A percentile compares a stretch with the other conserved stretches of the same genome.
These are phyloP conservation scores for Luvunga scandens DNA, from an alignment of 345 rosid species.

Conservation along the genomic window DNA sequence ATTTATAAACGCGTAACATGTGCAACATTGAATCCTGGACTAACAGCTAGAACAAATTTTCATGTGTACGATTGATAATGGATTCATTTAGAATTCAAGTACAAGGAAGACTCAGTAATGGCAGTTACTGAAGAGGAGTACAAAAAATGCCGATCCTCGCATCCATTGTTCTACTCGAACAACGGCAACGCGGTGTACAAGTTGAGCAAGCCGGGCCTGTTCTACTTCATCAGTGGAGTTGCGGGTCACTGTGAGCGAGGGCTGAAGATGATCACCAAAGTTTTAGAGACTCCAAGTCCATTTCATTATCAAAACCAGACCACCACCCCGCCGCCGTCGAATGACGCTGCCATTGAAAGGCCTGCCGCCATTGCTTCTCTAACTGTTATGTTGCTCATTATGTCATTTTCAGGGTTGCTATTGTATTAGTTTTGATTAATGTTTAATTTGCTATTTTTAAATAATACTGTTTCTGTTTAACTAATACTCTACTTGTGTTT, in stretches of 20 bases:
- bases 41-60: not conserved
- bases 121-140: conserved; percentile 61
- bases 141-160: conserved; percentile 48
- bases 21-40: no score
- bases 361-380: conserved; percentile 1
- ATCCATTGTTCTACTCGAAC: conserved; percentile 56
- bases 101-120: conserved; percentile 56
- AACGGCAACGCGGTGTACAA: conserved; percentile 40
- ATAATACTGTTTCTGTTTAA: no score
- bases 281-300: conserved; percentile 40
- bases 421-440: not conserved
- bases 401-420: not conserved
- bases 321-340: not conserved
- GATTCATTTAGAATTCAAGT: conserved; percentile 38
- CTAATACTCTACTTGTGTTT: no score
- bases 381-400: not conserved
- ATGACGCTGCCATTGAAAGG: not conserved
- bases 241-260: conserved; percentile 60
- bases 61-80: not conserved
- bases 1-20: no score
- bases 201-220: conserved; percentile 50
- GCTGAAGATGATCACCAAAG: conserved; percentile 69
- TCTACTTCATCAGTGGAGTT: conserved; percentile 64
- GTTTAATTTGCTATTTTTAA: not conserved
- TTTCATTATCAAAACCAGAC: conserved; percentile 19